Conservation (phyloP, 345 rosid species). For the Eutrema heterophyllum region DNA sequence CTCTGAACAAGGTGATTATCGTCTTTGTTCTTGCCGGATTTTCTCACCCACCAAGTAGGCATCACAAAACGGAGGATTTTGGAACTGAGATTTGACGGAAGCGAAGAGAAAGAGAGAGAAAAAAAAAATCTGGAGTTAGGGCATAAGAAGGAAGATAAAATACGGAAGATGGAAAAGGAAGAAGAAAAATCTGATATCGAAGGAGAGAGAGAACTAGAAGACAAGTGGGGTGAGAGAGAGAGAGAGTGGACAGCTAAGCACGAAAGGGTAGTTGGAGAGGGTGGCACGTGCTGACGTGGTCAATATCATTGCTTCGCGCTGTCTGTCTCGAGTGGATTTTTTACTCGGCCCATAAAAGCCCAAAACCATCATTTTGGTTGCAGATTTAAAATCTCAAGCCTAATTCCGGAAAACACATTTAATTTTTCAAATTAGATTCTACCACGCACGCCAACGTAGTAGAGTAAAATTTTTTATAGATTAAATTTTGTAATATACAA, state of each 20-base stretch:
- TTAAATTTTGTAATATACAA: no score
- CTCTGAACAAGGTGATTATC: slow-evolving; percentile 27
- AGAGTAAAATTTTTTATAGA: no score
- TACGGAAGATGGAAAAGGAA: slow-evolving; percentile 19
- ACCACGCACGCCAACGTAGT: no score
- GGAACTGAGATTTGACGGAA: not conserved
- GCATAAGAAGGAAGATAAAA: slow-evolving; percentile 16
- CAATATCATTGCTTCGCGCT: not conserved
- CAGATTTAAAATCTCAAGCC: no score
- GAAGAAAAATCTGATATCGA: not conserved
- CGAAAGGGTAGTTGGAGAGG: slow-evolving; percentile 10
- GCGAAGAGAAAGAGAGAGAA: not conserved
- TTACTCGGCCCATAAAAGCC: not conserved
- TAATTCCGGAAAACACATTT: no score
- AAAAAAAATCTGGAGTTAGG: slow-evolving; percentile 8
- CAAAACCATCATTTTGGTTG: not conserved
- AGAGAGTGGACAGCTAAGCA: slow-evolving; percentile 30
- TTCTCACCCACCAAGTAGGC: slow-evolving; percentile 86
- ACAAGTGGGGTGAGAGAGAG: not conserved
- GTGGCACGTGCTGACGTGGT: slow-evolving; percentile 15
- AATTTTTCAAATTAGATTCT: no score
- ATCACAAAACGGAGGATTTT: slow-evolving; percentile 17
- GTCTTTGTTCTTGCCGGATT: slow-evolving; percentile 54
- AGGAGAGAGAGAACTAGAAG: not conserved
- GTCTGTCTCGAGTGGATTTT: not conserved